Percentiles rank a stretch among this genome's conserved stretches.
Evolutionary conservation across 139 green algal genomes (phyloP).

Genomic region (Closterium sp.): DNA sequence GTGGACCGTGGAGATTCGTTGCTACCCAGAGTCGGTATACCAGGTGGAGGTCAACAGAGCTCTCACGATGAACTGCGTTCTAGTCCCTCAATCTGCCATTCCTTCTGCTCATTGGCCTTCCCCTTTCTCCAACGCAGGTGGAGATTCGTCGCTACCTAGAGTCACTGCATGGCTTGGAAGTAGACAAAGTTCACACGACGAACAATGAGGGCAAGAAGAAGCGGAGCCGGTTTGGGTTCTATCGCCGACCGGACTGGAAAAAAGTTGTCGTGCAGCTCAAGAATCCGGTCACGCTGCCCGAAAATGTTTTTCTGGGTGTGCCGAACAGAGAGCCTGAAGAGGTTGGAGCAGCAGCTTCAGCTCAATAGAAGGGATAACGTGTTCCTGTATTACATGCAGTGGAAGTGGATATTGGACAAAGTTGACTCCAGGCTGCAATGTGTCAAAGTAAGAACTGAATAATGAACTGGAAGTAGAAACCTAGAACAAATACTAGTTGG

Average conservation of each 20-base stretch:
- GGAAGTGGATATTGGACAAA: too few relatives aligned
- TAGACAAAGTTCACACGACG: constrained; percentile 78
- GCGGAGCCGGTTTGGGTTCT: constrained; percentile 48
- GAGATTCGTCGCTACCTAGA: constrained; percentile 84
- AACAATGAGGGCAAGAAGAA: constrained; percentile 91
- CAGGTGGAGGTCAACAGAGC: too few relatives aligned
- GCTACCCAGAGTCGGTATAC: too few relatives aligned
- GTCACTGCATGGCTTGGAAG: constrained; percentile 78
- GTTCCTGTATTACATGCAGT: too few relatives aligned
- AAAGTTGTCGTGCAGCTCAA: constrained; percentile 88
- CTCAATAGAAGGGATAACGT: background rate
- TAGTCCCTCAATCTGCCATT: too few relatives aligned
- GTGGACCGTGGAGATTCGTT: too few relatives aligned
- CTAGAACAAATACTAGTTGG: too few relatives aligned
- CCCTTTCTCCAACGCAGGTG: constrained; percentile 62
- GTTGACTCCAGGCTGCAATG: too few relatives aligned
- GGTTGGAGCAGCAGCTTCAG: background rate
- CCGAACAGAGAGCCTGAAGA: background rate
- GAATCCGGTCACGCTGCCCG: constrained; percentile 40
- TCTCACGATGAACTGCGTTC: too few relatives aligned
- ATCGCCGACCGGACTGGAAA: constrained; percentile 79
- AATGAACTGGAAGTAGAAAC: too few relatives aligned
- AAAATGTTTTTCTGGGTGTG: constrained; percentile 13
- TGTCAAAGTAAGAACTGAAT: too few relatives aligned
- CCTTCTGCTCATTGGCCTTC: too few relatives aligned